These are phyloP conservation scores for Zygoascus bituminiphila DNA, from an alignment of 805 yeast species.

Conservation along the genomic window DNA sequence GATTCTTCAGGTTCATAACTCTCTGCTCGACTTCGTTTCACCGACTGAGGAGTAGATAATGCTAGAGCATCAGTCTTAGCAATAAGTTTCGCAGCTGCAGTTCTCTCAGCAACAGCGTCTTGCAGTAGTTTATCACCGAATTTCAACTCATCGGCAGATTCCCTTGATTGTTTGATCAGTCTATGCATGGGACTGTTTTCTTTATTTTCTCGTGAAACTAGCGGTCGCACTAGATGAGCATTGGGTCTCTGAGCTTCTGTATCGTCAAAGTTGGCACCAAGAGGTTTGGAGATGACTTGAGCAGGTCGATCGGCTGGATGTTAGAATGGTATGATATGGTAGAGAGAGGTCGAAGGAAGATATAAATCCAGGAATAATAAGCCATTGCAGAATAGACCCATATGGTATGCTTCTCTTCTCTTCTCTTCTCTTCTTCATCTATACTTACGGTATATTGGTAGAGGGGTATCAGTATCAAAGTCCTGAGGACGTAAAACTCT, in stretches of 20 bases:
- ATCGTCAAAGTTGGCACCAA: conserved; percentile 26
- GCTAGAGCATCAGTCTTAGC: background rate
- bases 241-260: conserved; percentile 20
- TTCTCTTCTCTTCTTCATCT: too few species aligned
- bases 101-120: background rate
- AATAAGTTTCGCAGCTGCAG: background rate
- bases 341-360: background rate
- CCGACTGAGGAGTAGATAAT: background rate
- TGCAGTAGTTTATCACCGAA: conserved; percentile 1
- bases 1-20: conserved; percentile 10
- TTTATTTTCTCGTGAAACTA: conserved; percentile 7
- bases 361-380: too few species aligned
- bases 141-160: background rate
- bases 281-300: conserved; percentile 17
- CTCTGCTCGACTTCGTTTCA: conserved; percentile 15
- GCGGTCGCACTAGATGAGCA: conserved; percentile 8
- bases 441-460: conserved; percentile 18
- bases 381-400: too few species aligned
- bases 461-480: conserved; percentile 22
- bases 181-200: conserved; percentile 5
- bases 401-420: background rate
- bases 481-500: conserved; percentile 19
- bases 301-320: conserved; percentile 17
- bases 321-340: background rate
- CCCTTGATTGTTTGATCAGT: background rate